Evolutionary conservation across 225 moss, liverwort and hornwort genomes (phyloP), one percentile per base, ranked within the genome.

Genomic region (Neckera pumila): DNA sequence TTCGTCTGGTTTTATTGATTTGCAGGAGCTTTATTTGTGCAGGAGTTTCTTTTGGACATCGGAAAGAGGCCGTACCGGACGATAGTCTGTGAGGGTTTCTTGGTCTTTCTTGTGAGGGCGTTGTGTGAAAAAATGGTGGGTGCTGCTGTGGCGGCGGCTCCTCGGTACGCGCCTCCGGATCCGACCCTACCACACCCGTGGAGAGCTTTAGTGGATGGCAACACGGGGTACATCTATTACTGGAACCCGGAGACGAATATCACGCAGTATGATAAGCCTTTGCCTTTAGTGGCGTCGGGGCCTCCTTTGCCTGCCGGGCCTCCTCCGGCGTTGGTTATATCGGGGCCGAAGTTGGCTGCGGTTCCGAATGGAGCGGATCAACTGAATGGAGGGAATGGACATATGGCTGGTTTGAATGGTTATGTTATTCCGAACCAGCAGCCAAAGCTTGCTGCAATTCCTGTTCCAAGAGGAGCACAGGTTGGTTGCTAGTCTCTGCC

Each of bases 191-290:
- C 98, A 9, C 89, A 82, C 22, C 98, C 98, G 17, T 98, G 98
- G 98, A 98, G 92, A 90, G 93, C 93, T 59, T 90, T 98, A 61
- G 98, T 98, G 72, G 98, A 98, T 91, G 98, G 98, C 40, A 94
- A 86, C 78, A 98, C 97, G 56, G 95, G 95, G 36, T 98, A 98
- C 49, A 95, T 98, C 28, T 98, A 98, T 76, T 98, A 96, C 58
- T 98, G 98, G 98, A 97, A 98, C 85, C 98, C 98, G 7, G 98
- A 98, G 79, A 97, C 97, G 11, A 97, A 98, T 58, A 89, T 98
- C 40, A 98, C 98, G 59, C 98, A 98, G 87, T 98, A 98, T 89
- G 98, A 98, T 65, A 98, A 93, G 88, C 98, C 98, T 26, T 76
- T 85, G 72, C 96, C 98, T 19, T 88, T 93, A 76, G 93, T 92